Evolutionary conservation across 148 eudicot species (phyloP).

Genomic region (Silene uniflora): DNA sequence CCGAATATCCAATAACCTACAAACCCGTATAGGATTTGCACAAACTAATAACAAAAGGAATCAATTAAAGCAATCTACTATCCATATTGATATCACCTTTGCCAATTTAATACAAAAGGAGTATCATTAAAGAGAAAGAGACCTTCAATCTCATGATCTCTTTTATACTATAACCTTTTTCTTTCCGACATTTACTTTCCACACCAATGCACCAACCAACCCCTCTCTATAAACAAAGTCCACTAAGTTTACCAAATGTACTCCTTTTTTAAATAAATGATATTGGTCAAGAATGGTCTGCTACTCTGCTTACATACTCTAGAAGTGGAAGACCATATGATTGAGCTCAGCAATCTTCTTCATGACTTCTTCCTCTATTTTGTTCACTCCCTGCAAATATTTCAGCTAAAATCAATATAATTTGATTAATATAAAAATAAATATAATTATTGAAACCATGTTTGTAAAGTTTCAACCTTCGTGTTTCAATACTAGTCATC

Average conservation of each 20-base stretch:
- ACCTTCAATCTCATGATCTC: conserved; percentile 10
- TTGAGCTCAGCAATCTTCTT: conserved; percentile 40
- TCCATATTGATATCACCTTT: not conserved
- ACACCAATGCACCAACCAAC: conserved; percentile 17
- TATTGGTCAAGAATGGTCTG: conserved; percentile 30
- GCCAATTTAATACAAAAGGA: not conserved
- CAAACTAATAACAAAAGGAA: not conserved
- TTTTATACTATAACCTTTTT: conserved; percentile 6
- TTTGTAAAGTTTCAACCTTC: not conserved
- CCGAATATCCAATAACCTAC: not conserved
- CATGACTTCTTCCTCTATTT: conserved; percentile 32
- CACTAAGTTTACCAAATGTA: conserved; percentile 9
- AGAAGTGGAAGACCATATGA: conserved; percentile 46
- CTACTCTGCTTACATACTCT: conserved; percentile 31
- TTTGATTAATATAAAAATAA: not conserved
- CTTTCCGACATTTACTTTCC: conserved; percentile 21
- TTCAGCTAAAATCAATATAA: not conserved
- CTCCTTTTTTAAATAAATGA: not conserved
- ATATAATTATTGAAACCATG: not conserved
- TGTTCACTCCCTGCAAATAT: conserved; percentile 26
- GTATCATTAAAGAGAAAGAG: conserved; percentile 16
- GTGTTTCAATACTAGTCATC: not conserved
- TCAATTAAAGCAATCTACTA: not conserved
- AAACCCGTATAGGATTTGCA: too few relatives aligned
- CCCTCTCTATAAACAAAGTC: conserved; percentile 26